Evolutionary conservation across 345 rosid species (phyloP), one percentile per base, ranked within the genome.

Genomic region (Populus simonii): DNA sequence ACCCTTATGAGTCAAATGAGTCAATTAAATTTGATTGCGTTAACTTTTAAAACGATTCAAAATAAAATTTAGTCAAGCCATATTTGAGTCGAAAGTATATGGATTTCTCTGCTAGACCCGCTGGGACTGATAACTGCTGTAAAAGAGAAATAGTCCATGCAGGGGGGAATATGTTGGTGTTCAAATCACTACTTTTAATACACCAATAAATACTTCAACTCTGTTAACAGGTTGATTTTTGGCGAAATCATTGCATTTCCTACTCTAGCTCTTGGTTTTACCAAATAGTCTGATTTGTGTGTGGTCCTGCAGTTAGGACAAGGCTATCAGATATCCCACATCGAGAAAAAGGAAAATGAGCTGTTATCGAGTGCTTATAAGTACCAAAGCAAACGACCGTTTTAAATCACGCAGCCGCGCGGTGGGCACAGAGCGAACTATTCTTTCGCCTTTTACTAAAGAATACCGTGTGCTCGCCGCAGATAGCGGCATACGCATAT

Each of bases 401-500:
- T 0, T 0, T 0, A 23, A 23, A 0, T 0, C 25, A 79, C 78
- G 84, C 84, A 84, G 84, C 84, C 84, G 67, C 47, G 84, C 76
- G 66, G 72, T 84, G 83, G 63, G 89, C 80, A 81, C 89, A 87
- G 0, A 87, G 87, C 86, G 84, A 87, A 84, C 89, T 87, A 84
- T 87, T 87, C 87, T 84, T 84, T 87, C 87, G 87, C 89, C 89
- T 87, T 87, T 87, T 87, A 84, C 87, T 84, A 87, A 87, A 84
- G 87, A 87, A 81, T 84, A 83, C 86, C 85, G 86, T 87, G 86
- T 79, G 83, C 85, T 33, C 78, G 75, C 66, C 72, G 83, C 79
- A 43, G 0, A 61, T 0, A 78, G 68, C 61, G 84, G 85, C 85
- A 80, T 85, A 75, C 71, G 71, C 78, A 6, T 45, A 75, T 65